phyloP scores from a whole-genome alignment of 192 early-diverging fungal genomes.

The Diversispora epigaea region DNA sequence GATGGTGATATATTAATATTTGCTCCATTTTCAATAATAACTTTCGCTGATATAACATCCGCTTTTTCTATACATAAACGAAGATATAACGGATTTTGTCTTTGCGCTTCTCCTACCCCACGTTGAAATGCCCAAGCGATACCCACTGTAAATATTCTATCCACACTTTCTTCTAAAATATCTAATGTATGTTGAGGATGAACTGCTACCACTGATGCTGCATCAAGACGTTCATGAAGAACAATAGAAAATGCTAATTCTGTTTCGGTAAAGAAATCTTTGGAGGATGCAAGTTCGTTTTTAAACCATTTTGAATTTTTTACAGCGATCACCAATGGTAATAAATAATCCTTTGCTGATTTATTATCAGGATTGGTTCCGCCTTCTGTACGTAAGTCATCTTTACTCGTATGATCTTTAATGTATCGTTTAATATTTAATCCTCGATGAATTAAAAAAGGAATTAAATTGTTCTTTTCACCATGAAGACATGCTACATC shows the following conservation, averaged over 20 bases:
- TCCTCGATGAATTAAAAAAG: constrained; percentile 9
- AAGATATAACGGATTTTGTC: constrained; percentile 24
- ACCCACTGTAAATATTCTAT: constrained; percentile 19
- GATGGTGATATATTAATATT: constrained; percentile 30
- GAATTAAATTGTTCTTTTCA: constrained; percentile 2
- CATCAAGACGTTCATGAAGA: constrained; percentile 30
- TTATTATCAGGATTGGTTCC: not conserved
- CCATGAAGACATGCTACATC: constrained; percentile 4
- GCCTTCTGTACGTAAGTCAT: not conserved
- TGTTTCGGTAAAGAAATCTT: constrained; percentile 18
- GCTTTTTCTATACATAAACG: constrained; percentile 32
- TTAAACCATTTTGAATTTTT: constrained; percentile 8
- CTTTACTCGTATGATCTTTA: constrained; percentile 6
- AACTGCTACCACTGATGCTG: not conserved
- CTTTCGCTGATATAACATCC: constrained; percentile 19
- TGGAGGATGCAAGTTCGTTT: not conserved
- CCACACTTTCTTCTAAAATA: constrained; percentile 34
- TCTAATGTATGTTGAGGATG: constrained; percentile 30
- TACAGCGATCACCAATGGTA: not conserved
- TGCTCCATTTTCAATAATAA: constrained; percentile 14
- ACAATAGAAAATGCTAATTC: constrained; percentile 29
- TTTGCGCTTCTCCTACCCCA: constrained; percentile 21
- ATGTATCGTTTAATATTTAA: constrained; percentile 26
- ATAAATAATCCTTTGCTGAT: constrained; percentile 25
- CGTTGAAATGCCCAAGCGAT: constrained; percentile 32